Percentiles rank a stretch among this genome's conserved stretches.
phyloP scores from a whole-genome alignment of 805 yeast genomes.

The Metschnikowia bowlesiae region DNA sequence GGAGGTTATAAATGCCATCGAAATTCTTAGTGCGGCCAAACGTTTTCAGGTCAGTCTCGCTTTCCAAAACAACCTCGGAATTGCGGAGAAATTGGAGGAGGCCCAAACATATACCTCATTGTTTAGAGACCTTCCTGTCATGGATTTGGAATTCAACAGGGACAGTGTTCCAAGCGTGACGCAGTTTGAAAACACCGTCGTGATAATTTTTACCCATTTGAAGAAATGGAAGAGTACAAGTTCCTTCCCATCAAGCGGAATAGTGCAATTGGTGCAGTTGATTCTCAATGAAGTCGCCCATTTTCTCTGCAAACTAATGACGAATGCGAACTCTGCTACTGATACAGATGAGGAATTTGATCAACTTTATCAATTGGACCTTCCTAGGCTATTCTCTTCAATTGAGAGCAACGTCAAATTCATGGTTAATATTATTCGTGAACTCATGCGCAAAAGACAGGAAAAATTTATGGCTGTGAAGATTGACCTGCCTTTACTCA shows the following conservation, averaged over 20 bases:
- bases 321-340: conserved; percentile 39
- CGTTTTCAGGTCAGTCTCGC: conserved; percentile 77
- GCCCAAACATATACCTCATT: conserved; percentile 59
- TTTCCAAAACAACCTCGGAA: conserved; percentile 66
- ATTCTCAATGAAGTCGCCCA: conserved; percentile 53
- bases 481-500: conserved; percentile 41
- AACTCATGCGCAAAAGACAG: conserved; percentile 65
- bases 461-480: conserved; percentile 67
- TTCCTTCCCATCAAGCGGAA: conserved; percentile 62
- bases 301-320: conserved; percentile 39
- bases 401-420: conserved; percentile 65
- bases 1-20: conserved; percentile 54
- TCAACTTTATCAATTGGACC: not conserved
- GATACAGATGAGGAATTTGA: conserved; percentile 4
- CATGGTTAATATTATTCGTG: conserved; percentile 65
- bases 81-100: conserved; percentile 48
- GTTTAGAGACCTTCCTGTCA: conserved; percentile 66
- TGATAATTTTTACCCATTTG: conserved; percentile 53
- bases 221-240: conserved; percentile 50
- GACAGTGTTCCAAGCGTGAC: conserved; percentile 27
- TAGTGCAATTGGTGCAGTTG: conserved; percentile 62
- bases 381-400: conserved; percentile 34
- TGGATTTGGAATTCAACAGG: conserved; percentile 37
- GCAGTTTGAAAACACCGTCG: conserved; percentile 43
- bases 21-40: conserved; percentile 61